These are phyloP conservation scores for Conidiobolus incongruus DNA, from an alignment of 371 early-diverging fungal genomes.

Conservation along the genomic window DNA sequence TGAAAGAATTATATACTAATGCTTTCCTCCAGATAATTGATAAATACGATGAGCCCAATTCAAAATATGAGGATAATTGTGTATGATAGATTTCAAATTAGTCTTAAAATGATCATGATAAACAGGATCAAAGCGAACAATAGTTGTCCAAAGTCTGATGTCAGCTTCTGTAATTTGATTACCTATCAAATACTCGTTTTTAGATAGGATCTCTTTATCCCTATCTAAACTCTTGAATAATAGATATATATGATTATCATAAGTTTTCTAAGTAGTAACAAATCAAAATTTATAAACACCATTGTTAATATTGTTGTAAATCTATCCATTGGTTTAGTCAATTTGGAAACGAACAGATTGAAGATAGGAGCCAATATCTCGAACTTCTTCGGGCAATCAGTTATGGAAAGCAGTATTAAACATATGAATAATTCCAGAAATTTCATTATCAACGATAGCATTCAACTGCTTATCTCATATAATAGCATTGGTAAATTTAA, in stretches of 20 bases:
- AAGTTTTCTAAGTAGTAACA: slow-evolving; percentile 67
- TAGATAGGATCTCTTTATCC: slow-evolving; percentile 52
- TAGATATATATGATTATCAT: slow-evolving; percentile 36
- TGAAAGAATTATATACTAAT: background rate
- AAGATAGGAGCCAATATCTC: slow-evolving; percentile 54
- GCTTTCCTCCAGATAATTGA: slow-evolving; percentile 41
- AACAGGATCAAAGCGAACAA: slow-evolving; percentile 72
- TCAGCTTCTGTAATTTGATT: slow-evolving; percentile 74
- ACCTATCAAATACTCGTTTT: slow-evolving; percentile 50
- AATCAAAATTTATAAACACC: slow-evolving; percentile 79
- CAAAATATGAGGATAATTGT: slow-evolving; percentile 69
- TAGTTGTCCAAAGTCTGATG: slow-evolving; percentile 78
- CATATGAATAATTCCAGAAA: slow-evolving; percentile 86
- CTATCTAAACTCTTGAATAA: slow-evolving; percentile 62
- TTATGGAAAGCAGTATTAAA: slow-evolving; percentile 72
- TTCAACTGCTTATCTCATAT: slow-evolving; percentile 75
- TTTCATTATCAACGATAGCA: slow-evolving; percentile 95
- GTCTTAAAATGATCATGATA: slow-evolving; percentile 84
- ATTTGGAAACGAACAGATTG: slow-evolving; percentile 41
- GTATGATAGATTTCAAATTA: slow-evolving; percentile 56
- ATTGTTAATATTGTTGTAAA: slow-evolving; percentile 69
- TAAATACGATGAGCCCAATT: slow-evolving; percentile 66
- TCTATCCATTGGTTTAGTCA: slow-evolving; percentile 70
- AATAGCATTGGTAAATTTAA: slow-evolving; percentile 66
- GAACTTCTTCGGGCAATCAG: slow-evolving; percentile 29